phyloP scores from a whole-genome alignment of 192 early-diverging fungal genomes.

The Mortierella claussenii region DNA sequence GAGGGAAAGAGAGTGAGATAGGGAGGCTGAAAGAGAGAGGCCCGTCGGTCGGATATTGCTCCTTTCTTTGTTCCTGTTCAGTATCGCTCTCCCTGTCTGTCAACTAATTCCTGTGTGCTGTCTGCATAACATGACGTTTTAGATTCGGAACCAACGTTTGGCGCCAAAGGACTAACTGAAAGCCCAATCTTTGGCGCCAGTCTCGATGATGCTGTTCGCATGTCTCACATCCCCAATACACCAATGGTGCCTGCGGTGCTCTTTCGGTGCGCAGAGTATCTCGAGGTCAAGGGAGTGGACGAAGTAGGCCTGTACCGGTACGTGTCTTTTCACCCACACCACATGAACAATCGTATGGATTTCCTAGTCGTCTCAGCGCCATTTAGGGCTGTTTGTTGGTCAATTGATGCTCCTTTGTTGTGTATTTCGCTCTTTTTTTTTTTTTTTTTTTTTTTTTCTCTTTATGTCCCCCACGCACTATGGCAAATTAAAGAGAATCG shows the following conservation, averaged over 20 bases:
- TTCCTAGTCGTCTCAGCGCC: too few species aligned
- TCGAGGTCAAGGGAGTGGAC: constrained; percentile 57
- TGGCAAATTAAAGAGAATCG: too few species aligned
- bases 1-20: too few species aligned
- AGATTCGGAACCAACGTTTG: constrained; percentile 48
- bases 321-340: too few species aligned
- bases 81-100: too few species aligned
- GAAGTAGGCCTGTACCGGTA: constrained; percentile 68
- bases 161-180: constrained; percentile 10
- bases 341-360: too few species aligned
- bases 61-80: constrained; percentile 11
- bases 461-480: too few species aligned
- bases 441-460: too few species aligned
- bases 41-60: neutral
- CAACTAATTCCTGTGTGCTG: too few species aligned
- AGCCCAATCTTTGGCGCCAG: constrained; percentile 40
- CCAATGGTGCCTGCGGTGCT: constrained; percentile 54
- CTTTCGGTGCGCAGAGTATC: constrained; percentile 52
- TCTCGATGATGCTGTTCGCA: constrained; percentile 41
- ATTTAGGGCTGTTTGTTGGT: too few species aligned
- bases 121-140: neutral
- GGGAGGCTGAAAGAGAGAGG: neutral
- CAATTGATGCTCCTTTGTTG: too few species aligned
- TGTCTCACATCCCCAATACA: constrained; percentile 39
- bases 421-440: too few species aligned